Conservation (phyloP, 2,329 filamentous ascomycete genomes). For the Exophiala sp. region DNA sequence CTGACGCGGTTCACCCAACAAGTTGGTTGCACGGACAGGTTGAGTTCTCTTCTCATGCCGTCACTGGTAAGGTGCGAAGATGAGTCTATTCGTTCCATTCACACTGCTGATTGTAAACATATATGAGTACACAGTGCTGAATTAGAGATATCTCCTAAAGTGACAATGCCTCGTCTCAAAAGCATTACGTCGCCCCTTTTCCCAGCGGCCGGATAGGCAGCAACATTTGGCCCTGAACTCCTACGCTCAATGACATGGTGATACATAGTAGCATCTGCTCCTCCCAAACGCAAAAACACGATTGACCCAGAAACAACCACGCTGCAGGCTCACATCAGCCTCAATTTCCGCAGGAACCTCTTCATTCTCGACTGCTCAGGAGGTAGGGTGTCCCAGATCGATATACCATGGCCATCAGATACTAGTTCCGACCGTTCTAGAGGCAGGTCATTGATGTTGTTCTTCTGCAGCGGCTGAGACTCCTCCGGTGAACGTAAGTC, state of each 20-base stretch:
- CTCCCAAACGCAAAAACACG: constrained; percentile 2
- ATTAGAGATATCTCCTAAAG: background rate
- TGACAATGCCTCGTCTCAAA: background rate
- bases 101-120: background rate
- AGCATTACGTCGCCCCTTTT: background rate
- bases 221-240: constrained; percentile 6
- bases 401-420: constrained; percentile 37
- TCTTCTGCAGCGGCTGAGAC: constrained; percentile 58
- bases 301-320: background rate
- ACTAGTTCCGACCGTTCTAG: constrained; percentile 51
- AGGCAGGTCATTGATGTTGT: constrained; percentile 54
- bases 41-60: too few relatives aligned
- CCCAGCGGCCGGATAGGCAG: background rate
- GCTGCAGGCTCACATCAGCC: constrained; percentile 20
- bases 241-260: constrained; percentile 15
- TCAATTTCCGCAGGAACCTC: constrained; percentile 42
- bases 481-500: constrained; percentile 64
- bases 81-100: too few relatives aligned
- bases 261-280: background rate
- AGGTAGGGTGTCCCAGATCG: constrained; percentile 42
- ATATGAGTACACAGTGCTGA: background rate
- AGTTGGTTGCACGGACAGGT: too few relatives aligned
- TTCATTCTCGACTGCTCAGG: constrained; percentile 38
- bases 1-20: background rate
- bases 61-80: too few relatives aligned